Evolutionary conservation across 1,284 basidiomycete genomes (phyloP), one percentile per base, ranked within the genome.

Genomic region (Leccinum subatratum): DNA sequence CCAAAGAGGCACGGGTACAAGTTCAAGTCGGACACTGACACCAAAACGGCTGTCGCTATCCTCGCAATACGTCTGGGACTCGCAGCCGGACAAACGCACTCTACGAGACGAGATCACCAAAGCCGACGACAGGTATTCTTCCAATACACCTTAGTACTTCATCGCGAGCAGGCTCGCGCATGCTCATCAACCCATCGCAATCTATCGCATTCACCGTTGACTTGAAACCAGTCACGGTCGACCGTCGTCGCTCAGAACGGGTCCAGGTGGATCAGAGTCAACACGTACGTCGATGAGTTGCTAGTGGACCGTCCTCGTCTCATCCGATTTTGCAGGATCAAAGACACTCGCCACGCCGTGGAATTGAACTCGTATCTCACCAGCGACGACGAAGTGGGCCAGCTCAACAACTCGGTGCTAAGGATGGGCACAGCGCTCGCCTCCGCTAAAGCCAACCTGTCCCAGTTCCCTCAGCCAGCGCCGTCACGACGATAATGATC

Each of bases 281-380:
- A 94, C 78, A 94, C 93, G 93, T 93, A 71, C 75, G 90, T 86
- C 51, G 59, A 20, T 64, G n/a, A 20, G 22, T 9, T 20, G 34
- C 4, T 16, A 54, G 37, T 11, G 20, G 45, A 32, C 60, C 34
- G 18, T 45, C 32, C 28, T 70, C 32, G 60, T 20, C 25, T 14
- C 37, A 39, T 9, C 9, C n/a, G 11, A 18, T 22, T 20, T 16
- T 18, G 22, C 70, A 94, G 92, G 8, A 86, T 88, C 30, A 94
- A 91, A 72, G 89, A 91, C 66, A 82, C 86, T 0, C 86, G 90
- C n/a, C 80, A 94, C 25, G 75, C 90, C 4, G 83, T 89, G 34
- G 92, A 94, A 78, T 84, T 90, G 34, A 92, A 94, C 71, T 92
- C 91, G 1, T 94, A 93, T 74, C 72, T 89, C 42, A 91, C 88